These are phyloP conservation scores for Chrysosphaeria jannelii DNA, from an alignment of 2,329 filamentous ascomycete species.

Conservation along the genomic window DNA sequence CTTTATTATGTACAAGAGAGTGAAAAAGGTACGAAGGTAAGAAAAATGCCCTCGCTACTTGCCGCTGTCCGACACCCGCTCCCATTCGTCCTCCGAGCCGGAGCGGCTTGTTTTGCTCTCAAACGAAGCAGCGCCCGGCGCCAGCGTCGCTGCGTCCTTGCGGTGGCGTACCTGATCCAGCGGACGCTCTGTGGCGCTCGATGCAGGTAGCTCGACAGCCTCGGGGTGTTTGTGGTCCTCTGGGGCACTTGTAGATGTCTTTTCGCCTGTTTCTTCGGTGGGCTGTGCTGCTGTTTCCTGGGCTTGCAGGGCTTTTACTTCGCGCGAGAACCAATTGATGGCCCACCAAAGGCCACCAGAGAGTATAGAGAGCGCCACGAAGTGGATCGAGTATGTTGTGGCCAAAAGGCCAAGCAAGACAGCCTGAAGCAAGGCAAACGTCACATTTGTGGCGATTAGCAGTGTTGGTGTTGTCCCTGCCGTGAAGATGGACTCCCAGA, in stretches of 20 bases:
- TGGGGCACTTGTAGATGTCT: too few relatives aligned
- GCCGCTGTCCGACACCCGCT: constrained; percentile 59
- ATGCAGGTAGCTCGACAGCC: too few relatives aligned
- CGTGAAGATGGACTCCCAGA: constrained; percentile 83
- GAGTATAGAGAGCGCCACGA: constrained; percentile 50
- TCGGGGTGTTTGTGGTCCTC: too few relatives aligned
- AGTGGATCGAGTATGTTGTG: constrained; percentile 69
- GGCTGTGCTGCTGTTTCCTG: constrained; percentile 9
- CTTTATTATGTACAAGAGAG: too few relatives aligned
- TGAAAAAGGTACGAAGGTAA: neutral
- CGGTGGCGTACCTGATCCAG: constrained; percentile 6
- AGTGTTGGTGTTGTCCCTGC: constrained; percentile 72
- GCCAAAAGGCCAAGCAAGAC: constrained; percentile 47
- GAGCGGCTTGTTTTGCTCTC: constrained; percentile 18
- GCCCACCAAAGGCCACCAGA: constrained; percentile 66
- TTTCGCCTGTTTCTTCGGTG: constrained; percentile 8
- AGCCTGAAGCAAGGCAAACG: constrained; percentile 61
- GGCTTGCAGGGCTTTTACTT: constrained; percentile 17
- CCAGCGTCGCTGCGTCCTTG: constrained; percentile 12
- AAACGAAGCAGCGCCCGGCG: too few relatives aligned
- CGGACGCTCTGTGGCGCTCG: constrained; percentile 3
- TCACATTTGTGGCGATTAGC: constrained; percentile 64
- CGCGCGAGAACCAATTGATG: constrained; percentile 88
- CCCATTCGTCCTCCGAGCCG: constrained; percentile 83
- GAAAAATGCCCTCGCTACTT: constrained; percentile 6